Percentiles rank a stretch among this genome's conserved stretches.
These are phyloP conservation scores for Pharus latifolius DNA, from an alignment of 176 grass and related monocot genomes.

Conservation along the genomic window DNA sequence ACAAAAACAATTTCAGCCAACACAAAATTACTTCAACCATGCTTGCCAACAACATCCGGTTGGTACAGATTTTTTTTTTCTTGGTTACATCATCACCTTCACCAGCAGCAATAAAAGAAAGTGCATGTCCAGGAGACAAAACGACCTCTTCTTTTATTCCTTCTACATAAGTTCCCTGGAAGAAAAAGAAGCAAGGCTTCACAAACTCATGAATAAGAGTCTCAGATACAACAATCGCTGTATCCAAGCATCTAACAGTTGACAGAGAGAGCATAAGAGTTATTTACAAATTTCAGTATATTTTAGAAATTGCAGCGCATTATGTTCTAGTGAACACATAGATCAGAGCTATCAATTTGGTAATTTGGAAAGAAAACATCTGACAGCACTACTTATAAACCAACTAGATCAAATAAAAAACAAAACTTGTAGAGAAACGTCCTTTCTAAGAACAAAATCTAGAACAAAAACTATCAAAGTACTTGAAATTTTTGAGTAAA, in stretches of 20 bases:
- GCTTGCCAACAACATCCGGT: not conserved
- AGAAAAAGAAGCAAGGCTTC: not conserved
- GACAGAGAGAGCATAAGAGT: not conserved
- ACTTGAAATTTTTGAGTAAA: not conserved
- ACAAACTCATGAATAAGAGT: not conserved
- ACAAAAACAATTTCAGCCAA: not conserved
- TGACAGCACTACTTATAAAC: too few species aligned
- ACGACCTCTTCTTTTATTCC: slow-evolving; percentile 99
- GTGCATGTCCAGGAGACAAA: slow-evolving; percentile 84
- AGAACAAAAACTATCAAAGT: not conserved
- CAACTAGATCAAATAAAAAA: too few species aligned
- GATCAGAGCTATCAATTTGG: not conserved
- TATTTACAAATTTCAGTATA: not conserved
- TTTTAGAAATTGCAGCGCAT: too few species aligned
- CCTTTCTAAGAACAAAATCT: not conserved
- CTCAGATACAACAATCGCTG: not conserved
- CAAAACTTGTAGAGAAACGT: not conserved
- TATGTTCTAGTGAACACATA: too few species aligned
- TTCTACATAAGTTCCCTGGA: slow-evolving; percentile 96
- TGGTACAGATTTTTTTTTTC: too few species aligned
- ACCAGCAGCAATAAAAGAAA: slow-evolving; percentile 97
- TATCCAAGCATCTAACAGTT: too few species aligned
- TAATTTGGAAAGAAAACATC: too few species aligned
- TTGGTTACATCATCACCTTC: slow-evolving; percentile 80
- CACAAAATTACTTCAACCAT: not conserved